phyloP scores from a whole-genome alignment of 2,329 filamentous ascomycete genomes.

The Xylariomycetidae sp. region DNA sequence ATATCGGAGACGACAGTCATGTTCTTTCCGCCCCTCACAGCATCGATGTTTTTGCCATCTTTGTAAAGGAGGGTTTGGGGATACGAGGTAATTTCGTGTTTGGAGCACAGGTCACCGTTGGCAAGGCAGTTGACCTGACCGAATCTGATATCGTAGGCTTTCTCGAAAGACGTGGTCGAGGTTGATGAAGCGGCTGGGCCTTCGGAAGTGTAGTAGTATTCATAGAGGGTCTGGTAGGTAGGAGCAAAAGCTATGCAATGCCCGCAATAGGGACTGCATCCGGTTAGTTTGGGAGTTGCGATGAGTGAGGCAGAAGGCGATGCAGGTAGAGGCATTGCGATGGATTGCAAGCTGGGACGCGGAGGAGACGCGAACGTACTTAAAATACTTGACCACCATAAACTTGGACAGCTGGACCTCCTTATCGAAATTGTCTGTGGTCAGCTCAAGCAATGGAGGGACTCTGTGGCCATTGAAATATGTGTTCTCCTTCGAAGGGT shows the following conservation, averaged over 20 bases:
- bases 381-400: constrained; percentile 61
- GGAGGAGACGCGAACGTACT: constrained; percentile 49
- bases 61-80: constrained; percentile 79
- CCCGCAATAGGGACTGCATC: constrained; percentile 55
- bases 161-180: constrained; percentile 52
- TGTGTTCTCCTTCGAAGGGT: constrained; percentile 40
- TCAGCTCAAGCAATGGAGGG: constrained; percentile 59
- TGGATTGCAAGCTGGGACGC: too few species aligned
- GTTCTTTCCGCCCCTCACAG: constrained; percentile 61
- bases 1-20: constrained; percentile 63
- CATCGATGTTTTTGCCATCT: constrained; percentile 64
- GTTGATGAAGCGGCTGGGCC: constrained; percentile 54
- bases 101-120: constrained; percentile 70
- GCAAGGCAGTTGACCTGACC: constrained; percentile 81
- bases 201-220: constrained; percentile 88
- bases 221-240: constrained; percentile 86
- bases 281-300: constrained; percentile 28
- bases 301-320: too few species aligned
- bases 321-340: too few species aligned
- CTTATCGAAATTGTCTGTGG: constrained; percentile 51
- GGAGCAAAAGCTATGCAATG: constrained; percentile 81
- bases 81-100: constrained; percentile 63
- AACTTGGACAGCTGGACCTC: constrained; percentile 51
- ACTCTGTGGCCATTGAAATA: constrained; percentile 64
- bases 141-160: constrained; percentile 88